Percentiles rank a stretch among this genome's conserved stretches.
These are phyloP conservation scores for Solanum hybrid DNA, from an alignment of 305 asterid genomes.

Conservation along the genomic window DNA sequence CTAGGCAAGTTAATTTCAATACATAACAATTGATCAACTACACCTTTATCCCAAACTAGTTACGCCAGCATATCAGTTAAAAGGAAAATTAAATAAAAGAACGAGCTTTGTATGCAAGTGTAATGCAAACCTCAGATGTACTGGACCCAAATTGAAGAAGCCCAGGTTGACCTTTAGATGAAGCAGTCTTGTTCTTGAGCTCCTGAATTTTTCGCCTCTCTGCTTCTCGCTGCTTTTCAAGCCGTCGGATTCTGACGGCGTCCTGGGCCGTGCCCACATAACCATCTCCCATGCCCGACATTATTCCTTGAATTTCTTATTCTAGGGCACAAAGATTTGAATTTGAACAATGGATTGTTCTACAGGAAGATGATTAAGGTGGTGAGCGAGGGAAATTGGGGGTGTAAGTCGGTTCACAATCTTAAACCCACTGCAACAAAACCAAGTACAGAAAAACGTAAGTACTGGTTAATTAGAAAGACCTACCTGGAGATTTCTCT, in stretches of 20 bases:
- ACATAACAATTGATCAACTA: neutral
- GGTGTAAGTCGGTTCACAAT: neutral
- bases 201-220: slow-evolving; percentile 92
- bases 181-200: slow-evolving; percentile 77
- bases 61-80: neutral
- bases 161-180: slow-evolving; percentile 72
- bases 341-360: neutral
- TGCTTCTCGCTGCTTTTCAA: slow-evolving; percentile 95
- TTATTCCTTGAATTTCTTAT: slow-evolving; percentile 9
- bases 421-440: neutral
- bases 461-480: neutral
- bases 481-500: neutral
- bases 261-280: slow-evolving; percentile 97
- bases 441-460: neutral
- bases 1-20: neutral
- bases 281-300: slow-evolving; percentile 99
- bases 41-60: neutral
- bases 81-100: neutral
- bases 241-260: slow-evolving; percentile 82
- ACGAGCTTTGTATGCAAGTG: neutral
- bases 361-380: neutral
- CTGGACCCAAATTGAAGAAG: slow-evolving; percentile 96
- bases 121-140: slow-evolving; percentile 60
- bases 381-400: neutral
- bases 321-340: neutral